Evolutionary conservation across 129 eudicot species (phyloP).

Genomic region (Glebionis coronaria): DNA sequence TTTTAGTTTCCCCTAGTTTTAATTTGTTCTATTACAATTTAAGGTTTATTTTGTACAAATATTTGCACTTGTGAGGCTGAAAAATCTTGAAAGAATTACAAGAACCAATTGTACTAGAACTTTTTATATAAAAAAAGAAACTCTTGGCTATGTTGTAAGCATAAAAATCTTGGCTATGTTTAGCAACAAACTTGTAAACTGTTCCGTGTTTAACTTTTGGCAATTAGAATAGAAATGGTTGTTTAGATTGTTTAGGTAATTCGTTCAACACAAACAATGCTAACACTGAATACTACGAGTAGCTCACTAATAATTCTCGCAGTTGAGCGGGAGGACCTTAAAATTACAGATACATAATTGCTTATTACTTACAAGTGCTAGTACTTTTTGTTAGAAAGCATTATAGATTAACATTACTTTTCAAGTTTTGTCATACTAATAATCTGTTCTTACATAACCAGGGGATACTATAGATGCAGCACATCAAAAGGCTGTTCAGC

Average conservation of each 20-base stretch:
- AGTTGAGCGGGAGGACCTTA: no score
- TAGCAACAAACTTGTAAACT: no score
- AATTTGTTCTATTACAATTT: not conserved
- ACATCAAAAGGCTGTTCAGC: conserved; percentile 92
- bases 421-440: not conserved
- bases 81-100: not conserved
- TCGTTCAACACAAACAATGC: no score
- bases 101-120: not conserved
- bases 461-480: conserved; percentile 96
- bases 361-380: no score
- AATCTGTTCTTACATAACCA: conserved; percentile 24
- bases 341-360: no score
- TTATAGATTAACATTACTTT: conserved; percentile 3
- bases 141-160: no score
- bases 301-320: no score
- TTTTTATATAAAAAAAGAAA: not conserved
- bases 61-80: not conserved
- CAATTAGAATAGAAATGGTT: no score
- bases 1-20: not conserved
- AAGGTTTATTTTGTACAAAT: not conserved
- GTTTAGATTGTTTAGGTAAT: no score
- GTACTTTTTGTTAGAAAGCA: not conserved
- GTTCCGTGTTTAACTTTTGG: no score
- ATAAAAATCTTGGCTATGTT: no score
- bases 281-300: no score